Evolutionary conservation across 768 basidiomycete species (phyloP), one percentile per base, ranked within the genome.

Genomic region (Tulasnella sp.): DNA sequence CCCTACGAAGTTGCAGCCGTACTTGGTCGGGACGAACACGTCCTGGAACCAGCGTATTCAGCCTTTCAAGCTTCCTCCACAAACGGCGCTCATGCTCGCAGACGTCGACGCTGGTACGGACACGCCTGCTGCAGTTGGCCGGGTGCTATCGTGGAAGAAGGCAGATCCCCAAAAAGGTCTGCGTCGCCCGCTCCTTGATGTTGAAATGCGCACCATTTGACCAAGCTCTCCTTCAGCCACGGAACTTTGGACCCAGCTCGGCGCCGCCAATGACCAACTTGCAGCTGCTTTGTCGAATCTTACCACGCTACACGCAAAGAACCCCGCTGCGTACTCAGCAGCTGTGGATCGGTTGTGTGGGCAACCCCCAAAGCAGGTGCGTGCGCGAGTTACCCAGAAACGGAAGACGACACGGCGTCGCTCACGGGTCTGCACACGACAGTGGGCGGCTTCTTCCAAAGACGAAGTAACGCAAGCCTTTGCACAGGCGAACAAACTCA

Each of bases 71-170:
- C 91, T 99, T 44, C 98, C 98, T 3, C 94, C 94, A 0, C 85
- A 91, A 75, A 92, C 94, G 31, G 88, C 94, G 77, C 88, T 99
- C 46, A 89, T 99, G 86, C 88, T 99, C 31, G 98, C 97, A 36
- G 98, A 99, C 84, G 96, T 99, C 21, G 94, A 98, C 83, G 95
- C 94, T 12, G 98, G 98, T 14, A 97, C 94, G 82, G 94, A 98
- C 83, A 98, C 98, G 1, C 98, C 98, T 1, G 94, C 94, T 58
- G 90, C 99, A 58, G 96, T 97, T 16, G 91, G 94, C 40, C 92
- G 94, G 85, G 98, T 99, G 4, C 86, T 98, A 81, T 91, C 91
- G 82, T 99, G 97, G 97, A 90, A 94, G 62, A 89, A 90, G 82
- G 89, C 91, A 62, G 88, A 92, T 71, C 85, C 87, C 19, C 86